Evolutionary conservation across 169 alveolate genomes (phyloP).

Genomic region (Plasmodium fragile): DNA sequence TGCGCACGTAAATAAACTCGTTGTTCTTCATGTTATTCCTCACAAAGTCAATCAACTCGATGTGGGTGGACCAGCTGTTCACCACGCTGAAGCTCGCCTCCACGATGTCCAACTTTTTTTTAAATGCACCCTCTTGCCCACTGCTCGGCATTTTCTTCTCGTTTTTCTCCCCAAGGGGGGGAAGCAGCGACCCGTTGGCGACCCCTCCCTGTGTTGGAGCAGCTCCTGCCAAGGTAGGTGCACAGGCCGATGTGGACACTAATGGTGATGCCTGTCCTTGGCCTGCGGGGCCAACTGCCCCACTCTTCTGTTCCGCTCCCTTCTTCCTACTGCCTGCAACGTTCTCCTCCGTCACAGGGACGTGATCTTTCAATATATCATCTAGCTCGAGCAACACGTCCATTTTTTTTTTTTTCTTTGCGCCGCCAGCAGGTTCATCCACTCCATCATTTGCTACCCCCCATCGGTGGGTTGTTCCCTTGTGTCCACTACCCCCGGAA

Average conservation of each 20-base stretch:
- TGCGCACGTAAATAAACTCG: slow-evolving; percentile 49
- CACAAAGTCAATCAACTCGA: slow-evolving; percentile 50
- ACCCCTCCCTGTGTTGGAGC: not conserved
- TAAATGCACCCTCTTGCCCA: not conserved
- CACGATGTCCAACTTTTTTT: slow-evolving; percentile 12
- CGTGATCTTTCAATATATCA: slow-evolving; percentile 5
- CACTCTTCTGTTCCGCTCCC: not conserved
- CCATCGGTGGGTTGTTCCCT: not conserved
- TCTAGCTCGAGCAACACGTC: not conserved
- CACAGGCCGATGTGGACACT: not conserved
- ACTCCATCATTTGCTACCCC: not conserved
- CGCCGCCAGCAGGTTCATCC: not conserved
- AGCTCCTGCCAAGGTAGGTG: not conserved
- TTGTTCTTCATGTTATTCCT: slow-evolving; percentile 48
- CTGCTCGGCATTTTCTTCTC: not conserved
- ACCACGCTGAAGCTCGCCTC: slow-evolving; percentile 49
- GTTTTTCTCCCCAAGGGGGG: not conserved
- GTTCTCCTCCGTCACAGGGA: not conserved
- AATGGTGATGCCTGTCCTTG: not conserved
- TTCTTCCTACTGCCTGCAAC: not conserved
- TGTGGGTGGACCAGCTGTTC: slow-evolving; percentile 47
- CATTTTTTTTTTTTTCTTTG: not conserved
- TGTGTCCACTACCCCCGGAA: not conserved
- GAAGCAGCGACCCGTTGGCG: not conserved
- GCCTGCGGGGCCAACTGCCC: not conserved